Evolutionary conservation across 2,329 filamentous ascomycete species (phyloP).

Genomic region (Epichloe sibirici): DNA sequence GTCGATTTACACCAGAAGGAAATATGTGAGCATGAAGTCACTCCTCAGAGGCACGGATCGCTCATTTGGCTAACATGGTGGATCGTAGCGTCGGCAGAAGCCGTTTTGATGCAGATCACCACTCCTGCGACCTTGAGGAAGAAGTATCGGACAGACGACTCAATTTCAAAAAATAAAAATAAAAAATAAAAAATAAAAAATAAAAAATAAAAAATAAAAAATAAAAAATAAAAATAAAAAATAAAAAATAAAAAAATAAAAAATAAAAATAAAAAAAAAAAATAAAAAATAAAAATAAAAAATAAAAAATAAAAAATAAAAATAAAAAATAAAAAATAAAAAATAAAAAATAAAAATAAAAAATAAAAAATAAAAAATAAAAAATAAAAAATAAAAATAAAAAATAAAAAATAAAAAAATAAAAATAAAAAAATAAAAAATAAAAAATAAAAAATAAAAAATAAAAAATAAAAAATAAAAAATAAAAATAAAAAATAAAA

Average conservation of each 20-base stretch:
- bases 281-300: slow-evolving; percentile 12
- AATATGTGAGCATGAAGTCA: slow-evolving; percentile 20
- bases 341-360: slow-evolving; percentile 12
- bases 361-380: background rate
- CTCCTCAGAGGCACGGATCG: background rate
- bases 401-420: background rate
- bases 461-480: slow-evolving; percentile 12
- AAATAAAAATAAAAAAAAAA: too few relatives aligned
- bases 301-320: slow-evolving; percentile 11
- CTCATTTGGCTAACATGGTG: background rate
- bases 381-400: slow-evolving; percentile 13
- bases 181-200: background rate
- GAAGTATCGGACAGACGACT: background rate
- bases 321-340: background rate
- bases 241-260: background rate
- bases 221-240: slow-evolving; percentile 12
- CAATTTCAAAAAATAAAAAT: slow-evolving; percentile 12
- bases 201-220: background rate
- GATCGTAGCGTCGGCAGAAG: slow-evolving; percentile 15
- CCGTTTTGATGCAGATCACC: slow-evolving; percentile 9
- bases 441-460: slow-evolving; percentile 12
- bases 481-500: background rate
- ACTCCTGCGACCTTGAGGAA: background rate
- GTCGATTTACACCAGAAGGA: slow-evolving; percentile 22
- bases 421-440: too few relatives aligned